Conservation (phyloP, 164 flowering plant species). For the Malania oleifera region DNA sequence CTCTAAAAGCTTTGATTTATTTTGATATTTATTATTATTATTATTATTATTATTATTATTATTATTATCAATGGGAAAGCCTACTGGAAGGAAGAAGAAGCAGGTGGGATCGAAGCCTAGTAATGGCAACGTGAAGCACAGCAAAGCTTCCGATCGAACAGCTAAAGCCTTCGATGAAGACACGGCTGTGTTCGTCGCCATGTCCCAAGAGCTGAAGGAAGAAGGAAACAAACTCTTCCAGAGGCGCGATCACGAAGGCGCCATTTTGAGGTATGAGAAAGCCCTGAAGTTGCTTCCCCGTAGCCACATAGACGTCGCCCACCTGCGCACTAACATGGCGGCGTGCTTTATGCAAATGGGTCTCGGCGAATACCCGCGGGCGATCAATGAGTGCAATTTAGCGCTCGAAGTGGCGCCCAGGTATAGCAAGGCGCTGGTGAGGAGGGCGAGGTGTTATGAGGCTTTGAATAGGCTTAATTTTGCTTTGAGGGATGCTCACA, state of each 20-base stretch:
- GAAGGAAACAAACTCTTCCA: conserved; percentile 45
- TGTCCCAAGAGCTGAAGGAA: conserved; percentile 46
- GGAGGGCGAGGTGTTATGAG: conserved; percentile 38
- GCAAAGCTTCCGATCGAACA: conserved; percentile 15
- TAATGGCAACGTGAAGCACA: conserved; percentile 9
- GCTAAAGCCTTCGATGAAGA: conserved; percentile 38
- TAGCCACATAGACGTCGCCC: conserved; percentile 42
- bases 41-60: neutral
- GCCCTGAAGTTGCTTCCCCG: conserved; percentile 40
- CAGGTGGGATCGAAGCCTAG: conserved; percentile 11
- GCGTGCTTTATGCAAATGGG: conserved; percentile 48
- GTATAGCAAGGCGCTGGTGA: conserved; percentile 40
- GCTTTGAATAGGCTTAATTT: conserved; percentile 40
- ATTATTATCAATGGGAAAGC: conserved; percentile 25
- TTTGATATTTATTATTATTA: neutral
- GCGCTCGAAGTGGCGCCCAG: conserved; percentile 39
- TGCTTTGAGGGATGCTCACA: conserved; percentile 36
- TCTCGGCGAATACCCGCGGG: conserved; percentile 42
- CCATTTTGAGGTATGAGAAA: conserved; percentile 45
- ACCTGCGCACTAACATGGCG: conserved; percentile 39
- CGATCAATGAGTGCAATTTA: conserved; percentile 38
- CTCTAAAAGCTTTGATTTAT: neutral
- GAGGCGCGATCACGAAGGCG: conserved; percentile 42
- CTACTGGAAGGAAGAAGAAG: conserved; percentile 25
- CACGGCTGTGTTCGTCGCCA: conserved; percentile 37